Base-by-base conservation (phyloP, 176 grass and related monocot species). In the Rhynchospora pubera region DNA sequence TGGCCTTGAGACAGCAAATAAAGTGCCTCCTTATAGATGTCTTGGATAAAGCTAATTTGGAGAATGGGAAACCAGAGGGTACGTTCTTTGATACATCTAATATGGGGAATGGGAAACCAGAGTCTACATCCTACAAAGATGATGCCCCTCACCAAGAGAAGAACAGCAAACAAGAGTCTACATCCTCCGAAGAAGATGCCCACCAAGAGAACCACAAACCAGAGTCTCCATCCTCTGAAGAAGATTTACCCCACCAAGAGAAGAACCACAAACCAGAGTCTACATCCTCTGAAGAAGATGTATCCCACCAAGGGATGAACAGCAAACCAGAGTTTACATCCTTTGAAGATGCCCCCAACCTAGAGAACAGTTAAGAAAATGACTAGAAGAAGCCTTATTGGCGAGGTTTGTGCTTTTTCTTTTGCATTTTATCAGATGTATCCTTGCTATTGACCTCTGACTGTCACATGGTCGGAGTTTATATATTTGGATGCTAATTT, bases 1-100 rank as follows among this genome's bases (percentile, higher is more conserved):
- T 81, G 51, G 89, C 75, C 23, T 84, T 94, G 81, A 89, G 89
- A 83, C 50, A 83, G 21, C 66, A 48, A 84, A 88, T 94, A 57
- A 73, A 56, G 16, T 16, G 6, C 14, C 57, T 90, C 63, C 85
- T 94, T 69, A 75, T 91, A 79, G 67, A 86, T 22, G 69, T 82
- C 57, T 93, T 89, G 82, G 65, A 46, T 44, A 86, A 86, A 80
- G 79, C 83, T 78, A 78, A 88, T 21, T 19, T 59, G 0, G 82
- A 85, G 62, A 85, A 82, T 51, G 52, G 43, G 62, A 63, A 53
- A 81, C 42, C 45, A 3, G 65, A 43, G 15, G 39, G 15, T 68
- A 68, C 65, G 39, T 68, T 78, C 53, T 91, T 88, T 84, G 62
- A 52, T 39, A 85, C 83, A 77, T 61, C 83, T 77, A 81, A 88